Evolutionary conservation across 305 asterid genomes (phyloP).

Genomic region (Fraxinus angustifolia): DNA sequence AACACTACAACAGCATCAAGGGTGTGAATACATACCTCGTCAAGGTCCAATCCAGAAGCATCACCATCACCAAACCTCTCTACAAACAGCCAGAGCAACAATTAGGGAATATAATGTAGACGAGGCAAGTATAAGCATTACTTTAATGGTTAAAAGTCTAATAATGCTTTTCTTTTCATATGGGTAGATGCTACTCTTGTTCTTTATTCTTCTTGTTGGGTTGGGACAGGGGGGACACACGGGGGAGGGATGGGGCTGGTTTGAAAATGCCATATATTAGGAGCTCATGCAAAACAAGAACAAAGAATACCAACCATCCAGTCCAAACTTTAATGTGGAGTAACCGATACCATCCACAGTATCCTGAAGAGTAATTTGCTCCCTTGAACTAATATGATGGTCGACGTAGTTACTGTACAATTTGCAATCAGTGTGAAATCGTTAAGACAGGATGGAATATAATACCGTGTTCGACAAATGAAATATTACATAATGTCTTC

Average conservation of each 20-base stretch:
- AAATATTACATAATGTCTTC: slow-evolving; percentile 1
- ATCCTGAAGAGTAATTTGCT: slow-evolving; percentile 98
- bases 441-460: slow-evolving; percentile 20
- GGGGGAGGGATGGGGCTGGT: not conserved
- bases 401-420: slow-evolving; percentile 82
- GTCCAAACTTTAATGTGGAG: slow-evolving; percentile 89
- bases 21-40: slow-evolving; percentile 57
- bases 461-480: slow-evolving; percentile 2
- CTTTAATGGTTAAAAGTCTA: slow-evolving; percentile 6
- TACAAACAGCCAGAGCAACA: slow-evolving; percentile 33
- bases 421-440: slow-evolving; percentile 13
- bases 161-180: not conserved
- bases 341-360: slow-evolving; percentile 78
- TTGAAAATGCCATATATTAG: slow-evolving; percentile 3
- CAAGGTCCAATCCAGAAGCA: slow-evolving; percentile 88
- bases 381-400: slow-evolving; percentile 96
- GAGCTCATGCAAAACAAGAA: slow-evolving; percentile 1
- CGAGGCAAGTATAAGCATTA: slow-evolving; percentile 4
- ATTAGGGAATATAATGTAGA: slow-evolving; percentile 10
- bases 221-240: not conserved
- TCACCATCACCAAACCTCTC: slow-evolving; percentile 99
- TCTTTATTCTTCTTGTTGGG: not conserved
- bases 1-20: not conserved
- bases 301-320: slow-evolving; percentile 66
- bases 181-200: not conserved